These are phyloP conservation scores for Rheum nobile DNA, from an alignment of 148 eudicot species.

Conservation along the genomic window DNA sequence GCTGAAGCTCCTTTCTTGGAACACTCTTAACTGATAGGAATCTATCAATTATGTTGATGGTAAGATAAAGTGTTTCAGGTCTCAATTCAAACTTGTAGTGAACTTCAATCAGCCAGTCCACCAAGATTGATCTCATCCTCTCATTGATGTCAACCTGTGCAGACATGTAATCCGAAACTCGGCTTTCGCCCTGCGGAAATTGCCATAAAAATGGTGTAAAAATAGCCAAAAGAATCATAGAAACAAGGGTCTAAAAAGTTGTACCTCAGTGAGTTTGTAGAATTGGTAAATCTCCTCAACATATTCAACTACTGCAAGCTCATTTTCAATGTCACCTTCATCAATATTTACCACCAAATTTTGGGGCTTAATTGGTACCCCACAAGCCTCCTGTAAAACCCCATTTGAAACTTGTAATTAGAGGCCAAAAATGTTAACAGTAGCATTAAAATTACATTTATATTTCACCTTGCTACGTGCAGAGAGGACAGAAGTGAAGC, in stretches of 20 bases:
- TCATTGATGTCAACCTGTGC: conserved; percentile 35
- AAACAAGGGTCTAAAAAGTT: neutral
- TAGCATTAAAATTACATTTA: neutral
- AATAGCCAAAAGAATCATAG: too few species aligned
- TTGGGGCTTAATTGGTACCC: conserved; percentile 21
- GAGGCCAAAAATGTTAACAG: neutral
- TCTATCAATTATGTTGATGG: conserved; percentile 37
- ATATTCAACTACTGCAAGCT: conserved; percentile 32
- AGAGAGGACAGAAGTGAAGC: conserved; percentile 33
- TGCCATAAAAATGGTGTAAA: neutral
- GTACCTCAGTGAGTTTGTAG: conserved; percentile 24
- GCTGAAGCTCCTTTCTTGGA: conserved; percentile 41
- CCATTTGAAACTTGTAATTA: neutral
- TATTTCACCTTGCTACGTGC: conserved; percentile 38
- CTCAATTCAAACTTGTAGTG: conserved; percentile 41
- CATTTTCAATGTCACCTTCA: conserved; percentile 20
- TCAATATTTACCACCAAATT: conserved; percentile 29
- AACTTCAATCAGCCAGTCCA: conserved; percentile 44
- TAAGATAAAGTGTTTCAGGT: conserved; percentile 43
- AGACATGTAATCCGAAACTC: conserved; percentile 24
- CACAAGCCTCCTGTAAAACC: conserved; percentile 28
- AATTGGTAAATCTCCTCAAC: conserved; percentile 32
- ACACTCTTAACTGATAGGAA: conserved; percentile 27
- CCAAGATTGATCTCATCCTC: conserved; percentile 39
- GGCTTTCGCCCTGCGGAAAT: conserved; percentile 12